Percentiles rank a stretch among this genome's conserved stretches.
Evolutionary conservation across 805 yeast species (phyloP).

Genomic region (Kuraishia molischiana): DNA sequence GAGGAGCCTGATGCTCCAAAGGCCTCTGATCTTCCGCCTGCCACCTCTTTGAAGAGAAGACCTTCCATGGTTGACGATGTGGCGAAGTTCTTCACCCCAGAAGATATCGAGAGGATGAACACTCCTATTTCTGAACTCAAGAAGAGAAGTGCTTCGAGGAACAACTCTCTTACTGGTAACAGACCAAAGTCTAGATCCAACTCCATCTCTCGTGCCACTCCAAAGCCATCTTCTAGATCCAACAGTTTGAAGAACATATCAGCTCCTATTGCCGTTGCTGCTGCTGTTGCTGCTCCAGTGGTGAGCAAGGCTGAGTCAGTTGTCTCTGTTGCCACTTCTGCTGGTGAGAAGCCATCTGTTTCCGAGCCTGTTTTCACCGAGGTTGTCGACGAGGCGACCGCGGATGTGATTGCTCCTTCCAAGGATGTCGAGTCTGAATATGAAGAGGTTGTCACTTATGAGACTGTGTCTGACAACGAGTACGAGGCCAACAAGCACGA

Average conservation of each 20-base stretch:
- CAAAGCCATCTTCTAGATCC: conserved; percentile 9
- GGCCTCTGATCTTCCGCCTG: conserved; percentile 3
- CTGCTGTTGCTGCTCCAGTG: conserved; percentile 4
- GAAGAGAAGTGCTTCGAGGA: conserved; percentile 21
- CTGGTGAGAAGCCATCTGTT: conserved; percentile 1
- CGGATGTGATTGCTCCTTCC: conserved; percentile 4
- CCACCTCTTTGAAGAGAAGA: conserved; percentile 10
- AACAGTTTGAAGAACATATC: conserved; percentile 10
- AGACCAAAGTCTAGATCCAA: conserved; percentile 9
- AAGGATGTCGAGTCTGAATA: conserved; percentile 9
- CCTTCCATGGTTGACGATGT: conserved; percentile 23
- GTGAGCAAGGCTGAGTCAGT: conserved; percentile 1
- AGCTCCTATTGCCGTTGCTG: conserved; percentile 13
- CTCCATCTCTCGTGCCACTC: conserved; percentile 5
- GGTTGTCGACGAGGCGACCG: conserved; percentile 4
- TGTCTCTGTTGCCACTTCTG: conserved; percentile 3
- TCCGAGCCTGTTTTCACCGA: conserved; percentile 3
- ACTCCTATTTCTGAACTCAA: conserved; percentile 16
- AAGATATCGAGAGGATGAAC: conserved; percentile 17
- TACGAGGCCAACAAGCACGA: conserved; percentile 32
- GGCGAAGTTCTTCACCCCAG: conserved; percentile 15
- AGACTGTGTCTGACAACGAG: conserved; percentile 39
- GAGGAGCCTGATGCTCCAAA: conserved; percentile 5
- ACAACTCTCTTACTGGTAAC: conserved; percentile 31
- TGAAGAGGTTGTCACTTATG: conserved; percentile 28